A percentile compares a stretch with the other conserved stretches of the same genome.
These are phyloP conservation scores for Populus tremula DNA, from an alignment of 345 rosid genomes.

Conservation along the genomic window DNA sequence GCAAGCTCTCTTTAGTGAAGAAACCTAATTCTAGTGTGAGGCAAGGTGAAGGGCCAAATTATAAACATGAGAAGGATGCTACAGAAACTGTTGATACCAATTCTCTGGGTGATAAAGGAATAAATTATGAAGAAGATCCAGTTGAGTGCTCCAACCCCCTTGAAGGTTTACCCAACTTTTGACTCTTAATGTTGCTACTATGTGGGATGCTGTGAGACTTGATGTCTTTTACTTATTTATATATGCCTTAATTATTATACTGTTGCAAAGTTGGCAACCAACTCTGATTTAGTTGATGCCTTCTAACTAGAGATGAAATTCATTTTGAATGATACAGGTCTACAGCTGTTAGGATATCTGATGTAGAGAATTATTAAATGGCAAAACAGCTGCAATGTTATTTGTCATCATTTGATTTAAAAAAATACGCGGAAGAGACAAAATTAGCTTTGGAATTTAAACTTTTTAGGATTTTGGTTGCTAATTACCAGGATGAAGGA, in stretches of 20 bases:
- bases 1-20: constrained; percentile 86
- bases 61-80: constrained; percentile 28
- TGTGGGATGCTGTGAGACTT: neutral
- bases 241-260: neutral
- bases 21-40: constrained; percentile 34
- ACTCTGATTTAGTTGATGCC: neutral
- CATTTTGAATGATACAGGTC: neutral
- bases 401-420: too few species aligned
- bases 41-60: constrained; percentile 23
- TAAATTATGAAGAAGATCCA: constrained; percentile 17
- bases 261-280: neutral
- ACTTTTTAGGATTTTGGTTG: too few species aligned
- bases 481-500: too few species aligned
- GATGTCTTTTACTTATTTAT: neutral
- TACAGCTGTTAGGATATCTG: too few species aligned
- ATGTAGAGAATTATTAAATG: too few species aligned
- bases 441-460: too few species aligned
- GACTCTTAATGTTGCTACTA: neutral
- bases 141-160: constrained; percentile 27
- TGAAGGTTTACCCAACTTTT: constrained; percentile 39
- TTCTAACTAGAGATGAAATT: neutral
- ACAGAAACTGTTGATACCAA: constrained; percentile 23
- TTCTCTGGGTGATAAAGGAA: constrained; percentile 24
- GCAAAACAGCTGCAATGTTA: too few species aligned
- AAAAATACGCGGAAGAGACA: too few species aligned